Conservation (phyloP, 768 basidiomycete genomes). For the Termitomyces eurrhizus region DNA sequence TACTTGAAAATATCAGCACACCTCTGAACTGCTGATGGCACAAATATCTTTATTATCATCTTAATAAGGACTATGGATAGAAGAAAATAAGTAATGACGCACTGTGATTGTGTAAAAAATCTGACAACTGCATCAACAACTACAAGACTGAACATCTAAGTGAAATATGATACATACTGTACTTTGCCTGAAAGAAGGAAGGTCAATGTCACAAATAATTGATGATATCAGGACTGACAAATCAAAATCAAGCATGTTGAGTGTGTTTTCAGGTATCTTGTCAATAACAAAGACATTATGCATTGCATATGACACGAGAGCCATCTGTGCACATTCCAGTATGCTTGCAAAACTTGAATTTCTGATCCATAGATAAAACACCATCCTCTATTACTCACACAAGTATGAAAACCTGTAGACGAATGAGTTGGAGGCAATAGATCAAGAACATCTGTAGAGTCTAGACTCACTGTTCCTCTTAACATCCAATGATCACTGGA, state of each 20-base stretch:
- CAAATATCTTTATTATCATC: neutral
- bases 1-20: neutral
- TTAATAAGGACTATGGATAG: neutral
- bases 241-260: neutral
- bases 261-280: neutral
- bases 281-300: neutral
- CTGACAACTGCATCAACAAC: neutral
- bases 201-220: neutral
- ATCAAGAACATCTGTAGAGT: neutral
- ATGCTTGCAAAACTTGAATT: neutral
- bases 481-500: neutral
- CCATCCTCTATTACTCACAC: neutral
- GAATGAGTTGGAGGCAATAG: neutral
- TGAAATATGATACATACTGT: neutral
- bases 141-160: neutral
- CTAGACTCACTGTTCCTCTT: neutral
- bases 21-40: neutral
- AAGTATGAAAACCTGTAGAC: neutral
- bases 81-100: neutral
- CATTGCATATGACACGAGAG: neutral
- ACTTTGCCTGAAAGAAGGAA: neutral
- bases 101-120: neutral
- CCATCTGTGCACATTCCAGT: neutral
- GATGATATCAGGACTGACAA: neutral
- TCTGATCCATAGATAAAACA: neutral